A percentile compares a stretch with the other conserved stretches of the same genome.
phyloP scores from a whole-genome alignment of 495 filamentous ascomycete species.

The Hypomontagnella submonticulosa region DNA sequence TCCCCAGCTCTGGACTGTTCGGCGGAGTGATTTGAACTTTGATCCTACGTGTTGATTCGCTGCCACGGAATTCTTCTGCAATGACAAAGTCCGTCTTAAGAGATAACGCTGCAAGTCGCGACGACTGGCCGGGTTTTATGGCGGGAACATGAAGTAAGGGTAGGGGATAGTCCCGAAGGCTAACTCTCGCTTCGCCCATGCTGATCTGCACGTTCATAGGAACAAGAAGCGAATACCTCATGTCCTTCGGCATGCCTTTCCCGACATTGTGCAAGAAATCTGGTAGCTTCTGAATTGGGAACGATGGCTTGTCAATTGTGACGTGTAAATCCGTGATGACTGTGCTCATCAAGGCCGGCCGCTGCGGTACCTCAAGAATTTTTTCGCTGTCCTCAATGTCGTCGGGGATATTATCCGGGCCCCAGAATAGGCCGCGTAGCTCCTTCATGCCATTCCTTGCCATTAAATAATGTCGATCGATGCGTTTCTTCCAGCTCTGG shows the following conservation, averaged over 20 bases:
- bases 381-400: constrained; percentile 84
- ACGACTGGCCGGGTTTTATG: constrained; percentile 80
- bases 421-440: constrained; percentile 82
- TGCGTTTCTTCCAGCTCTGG: constrained; percentile 90
- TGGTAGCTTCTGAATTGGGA: constrained; percentile 81
- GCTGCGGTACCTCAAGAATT: constrained; percentile 86
- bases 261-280: constrained; percentile 87
- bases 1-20: constrained; percentile 50
- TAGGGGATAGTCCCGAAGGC: constrained; percentile 90
- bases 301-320: constrained; percentile 90
- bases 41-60: constrained; percentile 80
- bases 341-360: constrained; percentile 83
- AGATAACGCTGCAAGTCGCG: constrained; percentile 81
- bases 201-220: constrained; percentile 90
- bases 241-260: constrained; percentile 94
- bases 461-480: constrained; percentile 77
- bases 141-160: constrained; percentile 91
- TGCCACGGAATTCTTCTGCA: constrained; percentile 87
- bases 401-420: constrained; percentile 80
- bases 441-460: constrained; percentile 81
- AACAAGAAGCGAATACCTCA: constrained; percentile 86
- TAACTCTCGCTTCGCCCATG: constrained; percentile 89
- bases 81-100: constrained; percentile 95
- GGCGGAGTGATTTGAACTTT: constrained; percentile 88
- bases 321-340: constrained; percentile 88